A percentile compares a stretch with the other conserved stretches of the same genome.
Conservation (phyloP, 2,329 filamentous ascomycete genomes). For the Cytospora chrysosperma region DNA sequence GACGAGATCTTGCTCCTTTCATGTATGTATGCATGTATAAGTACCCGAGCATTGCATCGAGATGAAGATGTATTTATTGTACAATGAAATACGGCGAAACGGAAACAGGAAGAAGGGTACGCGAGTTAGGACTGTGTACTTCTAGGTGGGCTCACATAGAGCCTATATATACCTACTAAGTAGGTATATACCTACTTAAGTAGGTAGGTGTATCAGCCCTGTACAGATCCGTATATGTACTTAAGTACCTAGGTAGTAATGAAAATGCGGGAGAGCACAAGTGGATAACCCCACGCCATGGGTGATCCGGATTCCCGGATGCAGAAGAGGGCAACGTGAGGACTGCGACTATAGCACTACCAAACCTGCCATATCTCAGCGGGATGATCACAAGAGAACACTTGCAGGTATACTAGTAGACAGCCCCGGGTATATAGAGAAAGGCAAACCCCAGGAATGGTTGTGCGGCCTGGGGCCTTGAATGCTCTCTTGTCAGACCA, state of each 20-base stretch:
- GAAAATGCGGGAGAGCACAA: too few species aligned
- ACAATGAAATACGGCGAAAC: slow-evolving; percentile 25
- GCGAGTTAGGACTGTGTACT: background rate
- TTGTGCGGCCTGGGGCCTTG: background rate
- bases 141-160: background rate
- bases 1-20: background rate
- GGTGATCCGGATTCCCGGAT: too few species aligned
- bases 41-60: slow-evolving; percentile 32
- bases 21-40: slow-evolving; percentile 29
- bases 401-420: background rate
- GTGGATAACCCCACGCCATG: too few species aligned
- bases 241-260: too few species aligned
- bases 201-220: too few species aligned
- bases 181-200: too few species aligned
- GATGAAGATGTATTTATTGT: slow-evolving; percentile 15
- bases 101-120: slow-evolving; percentile 7
- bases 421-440: background rate
- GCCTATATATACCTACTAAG: too few species aligned
- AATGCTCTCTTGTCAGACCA: background rate
- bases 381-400: background rate
- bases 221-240: too few species aligned
- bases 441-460: background rate
- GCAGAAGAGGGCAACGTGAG: too few species aligned
- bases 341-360: background rate
- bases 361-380: background rate